Conservation (phyloP, 306 rosid species). For the Echinosophora koreensis region DNA sequence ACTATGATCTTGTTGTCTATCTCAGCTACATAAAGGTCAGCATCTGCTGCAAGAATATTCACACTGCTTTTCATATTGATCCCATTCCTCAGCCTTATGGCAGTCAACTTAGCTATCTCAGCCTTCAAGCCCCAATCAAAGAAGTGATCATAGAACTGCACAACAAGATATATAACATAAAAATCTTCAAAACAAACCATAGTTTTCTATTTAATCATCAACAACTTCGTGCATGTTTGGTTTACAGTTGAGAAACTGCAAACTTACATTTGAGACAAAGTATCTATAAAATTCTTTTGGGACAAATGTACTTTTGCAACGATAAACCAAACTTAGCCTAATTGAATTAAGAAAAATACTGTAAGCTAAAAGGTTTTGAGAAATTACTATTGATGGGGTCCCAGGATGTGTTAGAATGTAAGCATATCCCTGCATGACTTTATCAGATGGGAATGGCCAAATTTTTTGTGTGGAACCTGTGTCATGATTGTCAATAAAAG, state of each 20-base stretch:
- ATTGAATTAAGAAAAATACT: no score
- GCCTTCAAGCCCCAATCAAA: slow-evolving; percentile 77
- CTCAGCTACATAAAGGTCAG: slow-evolving; percentile 66
- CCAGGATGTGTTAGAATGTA: slow-evolving; percentile 91
- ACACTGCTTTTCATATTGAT: slow-evolving; percentile 59
- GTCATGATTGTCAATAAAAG: slow-evolving; percentile 84
- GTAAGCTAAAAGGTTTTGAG: background rate
- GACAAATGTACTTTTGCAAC: no score
- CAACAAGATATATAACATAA: slow-evolving; percentile 1
- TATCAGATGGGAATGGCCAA: slow-evolving; percentile 76
- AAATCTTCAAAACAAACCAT: slow-evolving; percentile 1
- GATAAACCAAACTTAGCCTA: no score
- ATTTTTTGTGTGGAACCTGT: slow-evolving; percentile 68
- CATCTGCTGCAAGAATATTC: slow-evolving; percentile 68
- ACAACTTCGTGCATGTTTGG: background rate
- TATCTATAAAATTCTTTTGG: no score
- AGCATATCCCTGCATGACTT: slow-evolving; percentile 83
- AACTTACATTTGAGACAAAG: no score
- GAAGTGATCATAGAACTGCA: slow-evolving; percentile 85
- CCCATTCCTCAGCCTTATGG: slow-evolving; percentile 64
- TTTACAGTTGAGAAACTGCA: no score
- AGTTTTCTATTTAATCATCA: background rate
- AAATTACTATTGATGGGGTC: slow-evolving; percentile 68
- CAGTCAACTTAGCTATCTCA: slow-evolving; percentile 53
- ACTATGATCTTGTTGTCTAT: slow-evolving; percentile 68